Conservation (phyloP, 2,329 filamentous ascomycete genomes). For the Furcasterigmium furcatum region DNA sequence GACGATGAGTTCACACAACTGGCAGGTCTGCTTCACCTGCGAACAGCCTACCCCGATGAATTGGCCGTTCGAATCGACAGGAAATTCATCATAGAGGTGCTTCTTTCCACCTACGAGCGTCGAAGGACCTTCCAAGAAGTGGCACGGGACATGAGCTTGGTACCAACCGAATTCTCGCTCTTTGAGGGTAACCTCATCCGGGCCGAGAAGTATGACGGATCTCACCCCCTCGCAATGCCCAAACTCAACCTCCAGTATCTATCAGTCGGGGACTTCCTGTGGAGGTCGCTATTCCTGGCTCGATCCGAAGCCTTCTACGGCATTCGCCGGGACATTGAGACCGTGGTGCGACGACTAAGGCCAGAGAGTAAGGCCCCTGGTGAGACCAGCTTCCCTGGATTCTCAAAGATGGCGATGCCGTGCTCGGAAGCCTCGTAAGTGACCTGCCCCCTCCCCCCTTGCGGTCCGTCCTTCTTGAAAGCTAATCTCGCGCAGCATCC, state of each 20-base stretch:
- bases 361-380: conserved; percentile 63
- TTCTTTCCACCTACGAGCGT: conserved; percentile 73
- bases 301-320: conserved; percentile 91
- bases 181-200: conserved; percentile 78
- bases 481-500: conserved; percentile 46
- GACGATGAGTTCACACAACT: conserved; percentile 73
- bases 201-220: conserved; percentile 85
- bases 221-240: conserved; percentile 81
- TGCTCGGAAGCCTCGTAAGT: conserved; percentile 72
- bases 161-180: conserved; percentile 81
- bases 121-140: conserved; percentile 79
- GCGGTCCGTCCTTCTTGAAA: background rate
- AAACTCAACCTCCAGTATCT: conserved; percentile 96
- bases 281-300: conserved; percentile 87
- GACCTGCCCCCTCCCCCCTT: background rate
- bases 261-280: conserved; percentile 93
- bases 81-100: conserved; percentile 64
- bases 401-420: conserved; percentile 87
- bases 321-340: conserved; percentile 86
- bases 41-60: conserved; percentile 76
- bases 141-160: conserved; percentile 64
- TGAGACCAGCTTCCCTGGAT: conserved; percentile 74
- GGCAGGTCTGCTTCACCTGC: conserved; percentile 68
- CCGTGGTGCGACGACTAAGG: conserved; percentile 73
- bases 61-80: conserved; percentile 62